Conservation (phyloP, 2,329 filamentous ascomycete species). For the Talaromyces amestolkiae region DNA sequence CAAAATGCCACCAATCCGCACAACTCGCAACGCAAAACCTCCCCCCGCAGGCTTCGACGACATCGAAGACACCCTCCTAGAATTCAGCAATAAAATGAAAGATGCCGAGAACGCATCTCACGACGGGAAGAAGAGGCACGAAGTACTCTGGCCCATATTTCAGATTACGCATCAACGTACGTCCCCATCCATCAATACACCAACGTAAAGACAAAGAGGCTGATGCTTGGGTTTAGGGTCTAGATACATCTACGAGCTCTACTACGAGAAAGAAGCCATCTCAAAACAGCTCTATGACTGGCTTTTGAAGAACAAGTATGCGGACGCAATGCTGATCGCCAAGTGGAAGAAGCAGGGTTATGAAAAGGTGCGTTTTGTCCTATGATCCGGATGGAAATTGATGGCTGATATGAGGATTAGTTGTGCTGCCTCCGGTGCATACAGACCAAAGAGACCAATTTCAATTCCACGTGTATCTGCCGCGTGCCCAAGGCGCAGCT, state of each 20-base stretch:
- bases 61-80: conserved; percentile 65
- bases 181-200: conserved; percentile 20
- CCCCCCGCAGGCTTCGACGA: conserved; percentile 67
- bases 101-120: conserved; percentile 83
- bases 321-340: conserved; percentile 90
- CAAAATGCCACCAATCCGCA: conserved; percentile 61
- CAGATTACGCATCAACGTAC: conserved; percentile 91
- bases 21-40: conserved; percentile 59
- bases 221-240: conserved; percentile 47
- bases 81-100: conserved; percentile 68
- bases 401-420: conserved; percentile 43
- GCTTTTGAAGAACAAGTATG: conserved; percentile 94
- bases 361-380: conserved; percentile 68
- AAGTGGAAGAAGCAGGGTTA: conserved; percentile 99
- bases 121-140: conserved; percentile 78
- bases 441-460: conserved; percentile 99
- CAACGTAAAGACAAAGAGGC: neutral
- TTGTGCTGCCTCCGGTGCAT: conserved; percentile 94
- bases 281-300: conserved; percentile 90
- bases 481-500: conserved; percentile 85
- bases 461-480: conserved; percentile 95
- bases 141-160: conserved; percentile 95
- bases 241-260: conserved; percentile 94
- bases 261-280: conserved; percentile 97
- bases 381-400: neutral